phyloP scores from a whole-genome alignment of 2,329 filamentous ascomycete species.

The Helminthosporium solani region DNA sequence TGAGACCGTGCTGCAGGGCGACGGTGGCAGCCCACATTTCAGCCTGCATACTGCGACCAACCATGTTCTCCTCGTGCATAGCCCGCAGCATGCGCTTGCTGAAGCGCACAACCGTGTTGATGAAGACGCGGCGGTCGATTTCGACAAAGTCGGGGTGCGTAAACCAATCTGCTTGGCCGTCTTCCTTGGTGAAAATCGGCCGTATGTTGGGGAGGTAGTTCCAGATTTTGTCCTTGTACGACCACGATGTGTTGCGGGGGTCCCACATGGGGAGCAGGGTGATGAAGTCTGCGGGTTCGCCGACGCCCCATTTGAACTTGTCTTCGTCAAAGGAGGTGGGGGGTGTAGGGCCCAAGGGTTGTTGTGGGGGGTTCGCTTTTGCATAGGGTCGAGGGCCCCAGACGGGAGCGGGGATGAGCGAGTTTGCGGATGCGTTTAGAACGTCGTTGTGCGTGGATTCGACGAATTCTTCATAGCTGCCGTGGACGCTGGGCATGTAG shows the following conservation, averaged over 20 bases:
- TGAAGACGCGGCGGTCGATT: conserved; percentile 74
- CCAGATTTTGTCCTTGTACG: conserved; percentile 52
- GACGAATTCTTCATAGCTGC: conserved; percentile 50
- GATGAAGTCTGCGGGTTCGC: conserved; percentile 88
- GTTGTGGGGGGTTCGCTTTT: conserved; percentile 59
- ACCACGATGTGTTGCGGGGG: conserved; percentile 82
- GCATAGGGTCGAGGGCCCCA: conserved; percentile 81
- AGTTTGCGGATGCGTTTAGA: conserved; percentile 40
- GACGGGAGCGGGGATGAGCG: conserved; percentile 59
- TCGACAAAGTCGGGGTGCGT: conserved; percentile 50
- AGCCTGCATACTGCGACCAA: conserved; percentile 87
- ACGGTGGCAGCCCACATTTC: conserved; percentile 95
- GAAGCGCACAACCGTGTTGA: conserved; percentile 85
- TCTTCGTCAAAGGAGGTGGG: conserved; percentile 75
- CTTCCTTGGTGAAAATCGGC: conserved; percentile 83
- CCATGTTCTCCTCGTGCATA: conserved; percentile 89
- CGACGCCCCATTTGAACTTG: conserved; percentile 81
- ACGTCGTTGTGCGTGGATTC: conserved; percentile 46
- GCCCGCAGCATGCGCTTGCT: conserved; percentile 74
- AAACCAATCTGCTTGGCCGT: conserved; percentile 60
- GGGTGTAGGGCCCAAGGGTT: conserved; percentile 73
- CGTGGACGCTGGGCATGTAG: conserved; percentile 56
- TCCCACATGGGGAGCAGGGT: conserved; percentile 91
- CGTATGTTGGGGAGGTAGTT: conserved; percentile 57
- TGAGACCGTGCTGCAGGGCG: conserved; percentile 87